These are phyloP conservation scores for Phytopythium helicoides DNA, from an alignment of 352 stramenopile species.

Conservation along the genomic window DNA sequence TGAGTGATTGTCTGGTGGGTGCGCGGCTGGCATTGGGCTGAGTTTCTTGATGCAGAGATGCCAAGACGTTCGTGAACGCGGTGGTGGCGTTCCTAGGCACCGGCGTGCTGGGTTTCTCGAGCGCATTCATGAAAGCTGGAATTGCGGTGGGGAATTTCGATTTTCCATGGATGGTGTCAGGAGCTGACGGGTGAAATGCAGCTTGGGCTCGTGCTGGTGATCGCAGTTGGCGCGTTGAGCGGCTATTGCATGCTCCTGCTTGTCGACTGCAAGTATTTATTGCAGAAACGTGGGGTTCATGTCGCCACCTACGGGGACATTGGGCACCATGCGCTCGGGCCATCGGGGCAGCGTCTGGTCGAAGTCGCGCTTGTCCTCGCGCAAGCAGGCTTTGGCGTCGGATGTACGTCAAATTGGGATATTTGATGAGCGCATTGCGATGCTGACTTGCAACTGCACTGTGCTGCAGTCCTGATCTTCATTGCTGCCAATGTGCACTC, in stretches of 20 bases:
- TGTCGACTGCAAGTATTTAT: slow-evolving; percentile 78
- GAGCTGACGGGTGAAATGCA: slow-evolving; percentile 8
- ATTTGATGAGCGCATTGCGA: not conserved
- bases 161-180: not conserved
- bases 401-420: slow-evolving; percentile 44
- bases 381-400: slow-evolving; percentile 88
- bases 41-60: slow-evolving; percentile 25
- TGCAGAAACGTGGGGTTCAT: slow-evolving; percentile 41
- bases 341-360: slow-evolving; percentile 64
- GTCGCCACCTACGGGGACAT: slow-evolving; percentile 86
- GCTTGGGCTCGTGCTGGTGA: slow-evolving; percentile 52
- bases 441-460: slow-evolving; percentile 1
- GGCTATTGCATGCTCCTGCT: slow-evolving; percentile 74
- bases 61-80: slow-evolving; percentile 65
- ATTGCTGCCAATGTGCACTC: slow-evolving; percentile 85
- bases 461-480: slow-evolving; percentile 83
- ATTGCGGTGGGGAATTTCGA: slow-evolving; percentile 46
- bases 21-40: no score
- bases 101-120: slow-evolving; percentile 87
- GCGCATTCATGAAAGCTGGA: slow-evolving; percentile 86
- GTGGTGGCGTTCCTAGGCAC: slow-evolving; percentile 92
- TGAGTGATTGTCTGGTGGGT: no score
- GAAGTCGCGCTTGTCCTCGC: slow-evolving; percentile 84
- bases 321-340: slow-evolving; percentile 74
- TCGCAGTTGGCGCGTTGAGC: slow-evolving; percentile 45